Percentiles rank a stretch among this genome's conserved stretches.
Conservation (phyloP, 441 rosid genomes). For the Geranium incanum region DNA sequence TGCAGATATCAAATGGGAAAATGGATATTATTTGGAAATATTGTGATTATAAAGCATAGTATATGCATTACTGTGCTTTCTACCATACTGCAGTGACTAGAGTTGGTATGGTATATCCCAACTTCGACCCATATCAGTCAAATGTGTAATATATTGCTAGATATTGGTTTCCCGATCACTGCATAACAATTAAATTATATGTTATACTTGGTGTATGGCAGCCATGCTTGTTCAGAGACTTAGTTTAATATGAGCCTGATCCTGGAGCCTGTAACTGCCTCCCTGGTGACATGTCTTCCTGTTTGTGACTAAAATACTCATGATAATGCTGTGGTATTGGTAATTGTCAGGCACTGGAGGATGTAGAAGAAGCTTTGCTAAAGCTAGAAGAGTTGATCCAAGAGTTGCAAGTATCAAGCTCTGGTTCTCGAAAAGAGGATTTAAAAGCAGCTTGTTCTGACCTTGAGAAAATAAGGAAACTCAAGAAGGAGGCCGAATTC, state of each 20-base stretch:
- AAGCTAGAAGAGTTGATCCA: conserved; percentile 80
- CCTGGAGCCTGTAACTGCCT: conserved; percentile 2
- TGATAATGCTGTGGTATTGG: conserved; percentile 21
- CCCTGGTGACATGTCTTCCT: conserved; percentile 14
- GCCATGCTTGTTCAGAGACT: conserved; percentile 7
- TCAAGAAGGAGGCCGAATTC: conserved; percentile 99
- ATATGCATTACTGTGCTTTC: not conserved
- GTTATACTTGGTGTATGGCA: conserved; percentile 1
- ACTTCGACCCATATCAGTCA: not conserved
- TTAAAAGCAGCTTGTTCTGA: conserved; percentile 96
- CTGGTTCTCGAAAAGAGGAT: conserved; percentile 81
- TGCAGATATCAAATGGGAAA: not conserved
- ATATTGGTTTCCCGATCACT: conserved; percentile 5
- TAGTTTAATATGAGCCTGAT: conserved; percentile 6
- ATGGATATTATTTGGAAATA: not conserved
- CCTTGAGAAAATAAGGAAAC: conserved; percentile 95
- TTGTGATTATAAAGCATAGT: not conserved
- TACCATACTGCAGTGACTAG: not conserved
- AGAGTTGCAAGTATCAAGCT: conserved; percentile 70
- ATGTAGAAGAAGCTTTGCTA: conserved; percentile 79
- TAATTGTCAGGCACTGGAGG: conserved; percentile 67
- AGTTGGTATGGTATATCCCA: not conserved
- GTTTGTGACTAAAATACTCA: conserved; percentile 18
- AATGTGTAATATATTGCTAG: not conserved
- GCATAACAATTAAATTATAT: conserved; percentile 6